A percentile compares a stretch with the other conserved stretches of the same genome.
phyloP scores from a whole-genome alignment of 1,284 basidiomycete genomes.

The Heterobasidion occidentale region DNA sequence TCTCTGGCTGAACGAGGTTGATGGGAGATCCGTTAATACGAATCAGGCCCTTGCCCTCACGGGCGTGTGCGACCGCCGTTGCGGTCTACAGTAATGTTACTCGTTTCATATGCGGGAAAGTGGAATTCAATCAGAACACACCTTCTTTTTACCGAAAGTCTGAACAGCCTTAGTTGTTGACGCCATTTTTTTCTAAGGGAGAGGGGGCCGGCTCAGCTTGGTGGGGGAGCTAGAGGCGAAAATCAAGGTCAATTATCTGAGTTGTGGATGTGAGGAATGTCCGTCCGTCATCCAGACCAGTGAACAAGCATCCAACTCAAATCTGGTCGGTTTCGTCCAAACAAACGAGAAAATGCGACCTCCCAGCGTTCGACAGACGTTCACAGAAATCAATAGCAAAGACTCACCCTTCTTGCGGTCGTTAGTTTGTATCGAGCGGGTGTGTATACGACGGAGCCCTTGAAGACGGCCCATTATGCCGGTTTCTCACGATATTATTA shows the following conservation, averaged over 20 bases:
- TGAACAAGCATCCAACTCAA: slow-evolving; percentile 31
- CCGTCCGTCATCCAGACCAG: slow-evolving; percentile 26
- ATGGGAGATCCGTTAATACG: slow-evolving; percentile 97
- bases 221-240: slow-evolving; percentile 5
- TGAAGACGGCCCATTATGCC: background rate
- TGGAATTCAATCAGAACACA: slow-evolving; percentile 23
- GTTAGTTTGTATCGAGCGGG: slow-evolving; percentile 20
- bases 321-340: slow-evolving; percentile 10
- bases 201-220: slow-evolving; percentile 10
- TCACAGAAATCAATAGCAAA: slow-evolving; percentile 8
- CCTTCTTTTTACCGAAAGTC: slow-evolving; percentile 99
- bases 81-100: slow-evolving; percentile 61
- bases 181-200: slow-evolving; percentile 47
- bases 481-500: background rate
- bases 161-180: slow-evolving; percentile 83
- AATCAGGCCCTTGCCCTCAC: slow-evolving; percentile 96
- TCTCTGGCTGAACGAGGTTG: slow-evolving; percentile 89
- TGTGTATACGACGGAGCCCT: slow-evolving; percentile 13
- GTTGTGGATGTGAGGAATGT: slow-evolving; percentile 1
- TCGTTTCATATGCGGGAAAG: background rate
- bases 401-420: slow-evolving; percentile 34
- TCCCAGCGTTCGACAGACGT: slow-evolving; percentile 4
- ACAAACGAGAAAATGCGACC: background rate
- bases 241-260: background rate
- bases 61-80: slow-evolving; percentile 92